Base-by-base conservation (phyloP, 768 basidiomycete species). In the Podaxis sp. region DNA sequence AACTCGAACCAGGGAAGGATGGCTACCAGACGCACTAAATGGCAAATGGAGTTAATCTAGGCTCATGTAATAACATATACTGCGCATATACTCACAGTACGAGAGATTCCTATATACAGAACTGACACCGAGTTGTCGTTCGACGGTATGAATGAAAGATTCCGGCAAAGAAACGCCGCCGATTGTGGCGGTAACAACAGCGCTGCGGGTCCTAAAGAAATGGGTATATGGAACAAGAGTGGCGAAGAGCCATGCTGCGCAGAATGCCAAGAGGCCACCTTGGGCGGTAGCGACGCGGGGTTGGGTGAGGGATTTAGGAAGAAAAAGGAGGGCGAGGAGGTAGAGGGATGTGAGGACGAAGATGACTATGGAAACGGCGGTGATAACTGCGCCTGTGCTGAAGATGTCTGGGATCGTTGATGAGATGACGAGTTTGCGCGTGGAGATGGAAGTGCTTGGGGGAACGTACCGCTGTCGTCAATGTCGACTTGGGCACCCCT, bases 171-270 rank as follows among this genome's bases (percentile, higher is more conserved):
- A 67, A 12, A 72, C 29, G 4, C 69, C 72, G 7, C 66, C 70
- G 58, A 81, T 54, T 22, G 67, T 71, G n/a, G 78, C 80, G n/a
- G 65, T 55, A 55, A 79, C 80, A 25, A 67, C 65, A 24, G 79
- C 81, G 22, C 68, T 66, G 24, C 72, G 73, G 51, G 69, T 84
- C 33, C 74, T 75, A 62, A 78, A 75, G 68, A 79, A 77, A 67
- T 74, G 71, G 15, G 79, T 79, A 67, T 77, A 80, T 6, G 83
- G 73, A 8, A 84, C 72, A 24, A 79, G 70, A 3, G 74, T 71
- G 19, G 79, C 79, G 65, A 84, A 74, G 46, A 84, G 70, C 78
- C 79, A 83, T 25, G 76, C 47, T 38, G 75, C 67, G 65, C 74
- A 74, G 65, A 83, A 80, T 22, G 72, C 69, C 53, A 83, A 72